Percentiles rank a stretch among this genome's conserved stretches.
These are phyloP conservation scores for Pythium brachiatum DNA, from an alignment of 352 stramenopile genomes.

Conservation along the genomic window DNA sequence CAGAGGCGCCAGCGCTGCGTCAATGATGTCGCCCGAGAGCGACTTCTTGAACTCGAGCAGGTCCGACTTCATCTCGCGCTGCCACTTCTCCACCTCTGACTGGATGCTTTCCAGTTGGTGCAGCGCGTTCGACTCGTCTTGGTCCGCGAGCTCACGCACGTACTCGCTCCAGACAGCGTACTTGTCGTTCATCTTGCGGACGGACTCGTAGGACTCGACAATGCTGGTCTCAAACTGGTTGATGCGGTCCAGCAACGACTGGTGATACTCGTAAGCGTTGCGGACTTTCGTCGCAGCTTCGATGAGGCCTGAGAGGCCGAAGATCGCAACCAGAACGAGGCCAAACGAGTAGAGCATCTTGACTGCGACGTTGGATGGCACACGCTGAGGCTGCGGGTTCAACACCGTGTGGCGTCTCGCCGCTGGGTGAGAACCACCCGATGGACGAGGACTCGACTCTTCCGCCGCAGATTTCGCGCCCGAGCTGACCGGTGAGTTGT, in stretches of 20 bases:
- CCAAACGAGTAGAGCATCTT: conserved; percentile 35
- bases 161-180: conserved; percentile 76
- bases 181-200: conserved; percentile 65
- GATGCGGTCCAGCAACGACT: conserved; percentile 53
- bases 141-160: conserved; percentile 58
- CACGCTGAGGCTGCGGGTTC: conserved; percentile 10
- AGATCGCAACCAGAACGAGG: conserved; percentile 44
- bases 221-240: conserved; percentile 62
- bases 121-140: conserved; percentile 63
- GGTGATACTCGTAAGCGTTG: conserved; percentile 64
- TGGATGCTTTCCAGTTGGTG: conserved; percentile 67
- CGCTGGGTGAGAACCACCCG: not conserved
- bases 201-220: conserved; percentile 57
- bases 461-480: not conserved
- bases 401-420: conserved; percentile 6
- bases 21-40: conserved; percentile 50
- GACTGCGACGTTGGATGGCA: conserved; percentile 19
- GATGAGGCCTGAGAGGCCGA: conserved; percentile 51
- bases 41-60: conserved; percentile 60
- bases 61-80: conserved; percentile 69
- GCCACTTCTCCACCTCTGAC: conserved; percentile 66
- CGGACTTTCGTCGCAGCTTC: conserved; percentile 45
- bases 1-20: conserved; percentile 43
- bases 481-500: not conserved
- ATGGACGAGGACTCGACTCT: not conserved